Conservation (phyloP, 2,329 filamentous ascomycete species). For the Colletotrichum falcatum region DNA sequence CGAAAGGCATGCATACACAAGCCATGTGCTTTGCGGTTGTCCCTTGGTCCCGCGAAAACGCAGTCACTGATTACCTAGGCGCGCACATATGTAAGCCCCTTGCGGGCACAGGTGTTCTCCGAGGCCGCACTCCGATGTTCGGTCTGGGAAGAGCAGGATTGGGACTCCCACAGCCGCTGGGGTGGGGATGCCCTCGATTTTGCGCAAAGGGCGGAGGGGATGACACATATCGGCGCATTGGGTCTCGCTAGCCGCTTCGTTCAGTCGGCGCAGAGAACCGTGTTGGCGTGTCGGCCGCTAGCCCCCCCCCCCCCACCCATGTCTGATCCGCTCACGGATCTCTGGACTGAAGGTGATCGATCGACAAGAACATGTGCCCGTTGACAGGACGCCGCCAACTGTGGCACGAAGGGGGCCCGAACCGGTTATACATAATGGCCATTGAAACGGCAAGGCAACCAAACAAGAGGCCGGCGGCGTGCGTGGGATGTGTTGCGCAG, state of each 20-base stretch:
- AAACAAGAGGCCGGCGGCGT: not conserved
- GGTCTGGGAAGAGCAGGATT: conserved; percentile 6
- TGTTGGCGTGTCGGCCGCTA: not conserved
- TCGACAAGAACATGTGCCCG: not conserved
- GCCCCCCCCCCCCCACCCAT: not conserved
- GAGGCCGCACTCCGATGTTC: conserved; percentile 1
- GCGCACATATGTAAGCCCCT: not conserved
- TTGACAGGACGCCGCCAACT: not conserved
- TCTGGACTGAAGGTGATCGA: conserved; percentile 19
- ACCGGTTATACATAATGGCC: not conserved
- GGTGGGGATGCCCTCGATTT: not conserved
- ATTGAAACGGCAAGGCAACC: not conserved
- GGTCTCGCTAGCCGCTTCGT: conserved; percentile 5
- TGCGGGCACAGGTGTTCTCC: not conserved
- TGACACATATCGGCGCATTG: conserved; percentile 7
- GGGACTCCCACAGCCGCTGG: not conserved
- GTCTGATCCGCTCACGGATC: not conserved
- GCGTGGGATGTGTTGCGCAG: not conserved
- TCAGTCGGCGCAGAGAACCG: conserved; percentile 14
- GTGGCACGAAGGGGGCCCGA: not conserved
- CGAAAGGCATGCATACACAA: not conserved
- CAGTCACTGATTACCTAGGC: not conserved
- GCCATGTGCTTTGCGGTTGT: not conserved
- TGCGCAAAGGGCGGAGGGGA: conserved; percentile 1
- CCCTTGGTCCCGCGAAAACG: not conserved